Evolutionary conservation across 805 yeast genomes (phyloP).

Genomic region (Myxozyma mucilagina): DNA sequence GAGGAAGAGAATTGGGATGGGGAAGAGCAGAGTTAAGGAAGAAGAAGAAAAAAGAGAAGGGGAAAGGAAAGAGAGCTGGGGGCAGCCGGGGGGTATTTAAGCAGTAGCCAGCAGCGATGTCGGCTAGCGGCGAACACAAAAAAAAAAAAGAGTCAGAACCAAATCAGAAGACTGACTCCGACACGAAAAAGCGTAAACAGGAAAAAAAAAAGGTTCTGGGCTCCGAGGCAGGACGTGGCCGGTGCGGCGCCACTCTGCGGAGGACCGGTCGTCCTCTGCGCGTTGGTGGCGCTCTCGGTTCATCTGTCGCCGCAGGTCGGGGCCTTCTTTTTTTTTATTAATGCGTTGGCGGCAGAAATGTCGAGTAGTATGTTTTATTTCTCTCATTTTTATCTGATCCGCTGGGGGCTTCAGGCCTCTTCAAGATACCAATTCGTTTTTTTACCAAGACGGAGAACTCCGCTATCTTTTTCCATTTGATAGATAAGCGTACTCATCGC

Average conservation of each 20-base stretch:
- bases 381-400: background rate
- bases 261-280: background rate
- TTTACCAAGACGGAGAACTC: too few relatives aligned
- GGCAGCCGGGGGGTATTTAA: background rate
- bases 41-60: background rate
- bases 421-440: too few relatives aligned
- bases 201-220: background rate
- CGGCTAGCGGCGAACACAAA: too few relatives aligned
- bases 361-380: background rate
- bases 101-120: background rate
- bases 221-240: background rate
- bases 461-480: too few relatives aligned
- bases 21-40: background rate
- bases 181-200: too few relatives aligned
- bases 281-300: conserved; percentile 15
- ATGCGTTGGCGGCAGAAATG: background rate
- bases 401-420: too few relatives aligned
- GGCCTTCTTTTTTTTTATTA: too few relatives aligned
- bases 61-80: too few relatives aligned
- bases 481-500: too few relatives aligned
- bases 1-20: conserved; percentile 1
- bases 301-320: background rate
- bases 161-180: too few relatives aligned
- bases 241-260: conserved; percentile 1
- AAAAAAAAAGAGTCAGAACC: too few relatives aligned